A percentile compares a stretch with the other conserved stretches of the same genome.
Conservation (phyloP, 2,329 filamentous ascomycete genomes). For the Ambrosiella xylebori region DNA sequence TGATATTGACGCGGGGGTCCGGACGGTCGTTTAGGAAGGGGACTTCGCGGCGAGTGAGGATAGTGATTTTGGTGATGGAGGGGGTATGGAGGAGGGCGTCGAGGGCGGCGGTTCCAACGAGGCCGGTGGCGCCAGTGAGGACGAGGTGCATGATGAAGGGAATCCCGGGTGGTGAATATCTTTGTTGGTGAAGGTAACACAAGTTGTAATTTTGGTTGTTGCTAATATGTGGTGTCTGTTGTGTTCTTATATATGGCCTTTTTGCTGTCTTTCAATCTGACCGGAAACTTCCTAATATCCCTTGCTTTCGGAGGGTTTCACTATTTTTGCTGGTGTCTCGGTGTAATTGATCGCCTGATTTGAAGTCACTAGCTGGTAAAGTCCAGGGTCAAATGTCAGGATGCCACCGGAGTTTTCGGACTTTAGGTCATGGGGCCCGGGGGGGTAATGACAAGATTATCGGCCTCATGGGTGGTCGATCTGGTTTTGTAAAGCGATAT, state of each 20-base stretch:
- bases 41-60: conserved; percentile 49
- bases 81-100: conserved; percentile 40
- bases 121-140: conserved; percentile 50
- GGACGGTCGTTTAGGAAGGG: conserved; percentile 33
- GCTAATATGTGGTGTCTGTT: neutral
- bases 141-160: conserved; percentile 39
- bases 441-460: neutral
- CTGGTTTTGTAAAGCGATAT: too few species aligned
- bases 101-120: conserved; percentile 43
- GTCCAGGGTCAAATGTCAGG: neutral
- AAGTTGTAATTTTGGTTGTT: neutral
- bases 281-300: too few species aligned
- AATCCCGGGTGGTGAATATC: neutral
- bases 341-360: neutral
- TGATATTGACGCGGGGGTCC: conserved; percentile 45
- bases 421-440: neutral
- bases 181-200: neutral
- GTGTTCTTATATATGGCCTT: too few species aligned
- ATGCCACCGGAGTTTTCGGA: neutral
- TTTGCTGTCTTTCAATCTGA: too few species aligned
- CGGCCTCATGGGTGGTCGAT: too few species aligned
- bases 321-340: too few species aligned
- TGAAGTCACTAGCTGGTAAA: neutral
- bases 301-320: too few species aligned
- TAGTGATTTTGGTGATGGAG: conserved; percentile 45